A percentile compares a stretch with the other conserved stretches of the same genome.
These are phyloP conservation scores for Wickerhamomyces sp. DNA, from an alignment of 1,139 yeast genomes.

Conservation along the genomic window DNA sequence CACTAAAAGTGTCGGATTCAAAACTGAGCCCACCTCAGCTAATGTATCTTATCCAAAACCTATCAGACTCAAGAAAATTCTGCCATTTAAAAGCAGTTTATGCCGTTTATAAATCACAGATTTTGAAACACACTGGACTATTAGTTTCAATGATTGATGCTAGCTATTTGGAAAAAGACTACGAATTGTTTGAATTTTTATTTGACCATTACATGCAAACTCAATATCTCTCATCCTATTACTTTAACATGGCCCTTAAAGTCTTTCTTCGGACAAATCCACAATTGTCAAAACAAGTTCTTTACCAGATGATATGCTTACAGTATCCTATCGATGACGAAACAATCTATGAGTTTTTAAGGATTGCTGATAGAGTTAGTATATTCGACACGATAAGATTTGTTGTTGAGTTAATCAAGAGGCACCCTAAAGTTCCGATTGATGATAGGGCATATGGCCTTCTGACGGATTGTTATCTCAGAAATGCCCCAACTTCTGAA, in stretches of 20 bases:
- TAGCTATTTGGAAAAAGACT: constrained; percentile 6
- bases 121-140: neutral
- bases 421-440: constrained; percentile 17
- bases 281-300: constrained; percentile 22
- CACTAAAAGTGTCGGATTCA: neutral
- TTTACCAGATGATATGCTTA: constrained; percentile 22
- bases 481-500: constrained; percentile 12
- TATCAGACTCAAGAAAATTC: neutral
- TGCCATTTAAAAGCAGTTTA: neutral
- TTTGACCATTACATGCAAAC: constrained; percentile 17
- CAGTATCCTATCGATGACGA: constrained; percentile 20
- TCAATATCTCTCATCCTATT: constrained; percentile 7
- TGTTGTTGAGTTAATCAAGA: constrained; percentile 17
- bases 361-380: constrained; percentile 14
- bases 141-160: constrained; percentile 3
- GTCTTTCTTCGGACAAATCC: constrained; percentile 18
- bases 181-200: constrained; percentile 15
- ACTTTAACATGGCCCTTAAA: constrained; percentile 19
- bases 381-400: constrained; percentile 18
- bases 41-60: neutral
- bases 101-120: neutral
- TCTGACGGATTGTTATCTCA: constrained; percentile 11
- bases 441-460: constrained; percentile 15
- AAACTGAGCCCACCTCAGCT: neutral
- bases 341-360: constrained; percentile 17